These are phyloP conservation scores for Candida sp. DNA, from an alignment of 1,139 yeast genomes.

Conservation along the genomic window DNA sequence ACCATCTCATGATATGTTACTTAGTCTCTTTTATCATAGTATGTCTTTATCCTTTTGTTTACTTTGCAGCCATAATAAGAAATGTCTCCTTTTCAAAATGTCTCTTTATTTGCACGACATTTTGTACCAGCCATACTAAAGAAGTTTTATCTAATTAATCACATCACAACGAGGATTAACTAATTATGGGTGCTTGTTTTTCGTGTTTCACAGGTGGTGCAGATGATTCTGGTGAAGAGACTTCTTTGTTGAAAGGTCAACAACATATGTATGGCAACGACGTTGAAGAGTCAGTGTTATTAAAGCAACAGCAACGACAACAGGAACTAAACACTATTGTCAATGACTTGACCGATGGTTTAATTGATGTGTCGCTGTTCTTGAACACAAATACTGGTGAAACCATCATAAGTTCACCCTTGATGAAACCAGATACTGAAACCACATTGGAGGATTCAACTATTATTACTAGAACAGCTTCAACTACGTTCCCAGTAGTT, in stretches of 20 bases:
- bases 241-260: constrained; percentile 30
- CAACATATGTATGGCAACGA: constrained; percentile 30
- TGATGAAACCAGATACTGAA: background rate
- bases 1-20: too few species aligned
- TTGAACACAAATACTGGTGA: constrained; percentile 15
- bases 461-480: background rate
- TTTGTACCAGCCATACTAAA: background rate
- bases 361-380: constrained; percentile 44
- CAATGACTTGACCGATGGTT: constrained; percentile 40
- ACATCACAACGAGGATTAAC: background rate
- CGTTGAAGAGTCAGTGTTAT: constrained; percentile 35
- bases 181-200: constrained; percentile 43
- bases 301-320: constrained; percentile 42
- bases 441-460: background rate
- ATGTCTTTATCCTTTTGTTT: too few species aligned
- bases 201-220: constrained; percentile 44
- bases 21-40: too few species aligned
- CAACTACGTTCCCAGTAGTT: background rate
- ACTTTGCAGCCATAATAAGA: too few species aligned
- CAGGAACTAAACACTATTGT: constrained; percentile 41
- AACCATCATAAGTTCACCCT: constrained; percentile 4
- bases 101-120: background rate
- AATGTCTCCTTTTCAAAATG: background rate
- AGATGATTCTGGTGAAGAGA: constrained; percentile 37
- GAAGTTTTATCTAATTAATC: background rate